Evolutionary conservation across 2,329 filamentous ascomycete species (phyloP), one percentile per base, ranked within the genome.

Genomic region (Exophiala mesophila): DNA sequence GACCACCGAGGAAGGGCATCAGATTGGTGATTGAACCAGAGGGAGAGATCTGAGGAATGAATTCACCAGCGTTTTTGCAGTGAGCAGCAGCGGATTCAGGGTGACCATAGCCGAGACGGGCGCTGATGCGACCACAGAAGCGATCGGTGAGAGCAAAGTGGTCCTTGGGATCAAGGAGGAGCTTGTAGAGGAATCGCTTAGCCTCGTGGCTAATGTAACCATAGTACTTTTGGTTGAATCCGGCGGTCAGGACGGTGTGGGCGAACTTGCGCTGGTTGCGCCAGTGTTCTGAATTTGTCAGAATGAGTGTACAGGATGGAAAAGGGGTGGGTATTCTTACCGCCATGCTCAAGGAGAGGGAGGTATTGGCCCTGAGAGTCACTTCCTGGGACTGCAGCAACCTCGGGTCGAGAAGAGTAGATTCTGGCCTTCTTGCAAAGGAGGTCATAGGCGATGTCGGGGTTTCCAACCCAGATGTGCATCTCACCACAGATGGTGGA

Each of bases 21-120:
- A 55, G 44, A 34, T 57, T 57, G 43, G 53, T 55, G 34, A 55
- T 49, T 1, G 55, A 45, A 16, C 55, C 55, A 10, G 55, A 55
- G 16, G 55, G 55, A 37, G 55, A 57, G 35, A 57, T 57, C 30
- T 57, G 53, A 15, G 54, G 52, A 24, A 57, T 55, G 39, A 57
- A 57, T 49, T 55, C 49, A 16, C 53, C 53, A n/a, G 55, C 55
- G 32, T 54, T 56, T 43, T 55, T 56, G 53, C 53, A 55, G 47
- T 55, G 52, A 5, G 53, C 50, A 17, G 53, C 53, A 24, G 50
- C 50, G 18, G 51, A 53, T n/a, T 50, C 49, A 23, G 54, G 46
- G 34, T 45, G 49, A 15, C 53, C 53, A 36, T 55, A 56, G 15
- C 54, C 54, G 23, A 56, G 50, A 32, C 52, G 52, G 37, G 54